Evolutionary conservation across 768 basidiomycete genomes (phyloP).

Genomic region (Nidularia pulvinata): DNA sequence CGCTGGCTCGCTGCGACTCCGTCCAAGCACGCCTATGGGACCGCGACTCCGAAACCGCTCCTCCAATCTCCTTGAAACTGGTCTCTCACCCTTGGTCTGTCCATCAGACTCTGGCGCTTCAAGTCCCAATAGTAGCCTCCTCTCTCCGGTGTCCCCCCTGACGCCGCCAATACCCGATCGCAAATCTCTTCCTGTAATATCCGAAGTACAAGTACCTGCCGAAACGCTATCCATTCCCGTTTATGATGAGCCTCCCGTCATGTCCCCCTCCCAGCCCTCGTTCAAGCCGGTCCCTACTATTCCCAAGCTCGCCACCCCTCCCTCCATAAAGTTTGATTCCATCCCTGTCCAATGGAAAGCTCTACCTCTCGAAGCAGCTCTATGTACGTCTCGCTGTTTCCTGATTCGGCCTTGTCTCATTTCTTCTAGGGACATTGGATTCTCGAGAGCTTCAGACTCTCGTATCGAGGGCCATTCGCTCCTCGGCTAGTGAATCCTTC

Average conservation of each 20-base stretch:
- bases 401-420: conserved; percentile 3
- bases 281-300: conserved; percentile 14
- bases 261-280: not conserved
- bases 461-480: conserved; percentile 70
- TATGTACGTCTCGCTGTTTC: conserved; percentile 33
- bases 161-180: conserved; percentile 8
- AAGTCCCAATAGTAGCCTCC: not conserved
- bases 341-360: conserved; percentile 64
- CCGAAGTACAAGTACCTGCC: conserved; percentile 9
- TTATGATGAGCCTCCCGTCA: conserved; percentile 6
- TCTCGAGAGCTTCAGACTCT: conserved; percentile 63
- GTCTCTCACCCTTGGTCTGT: conserved; percentile 8
- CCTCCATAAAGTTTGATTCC: conserved; percentile 55
- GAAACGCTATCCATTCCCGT: conserved; percentile 7
- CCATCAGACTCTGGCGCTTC: conserved; percentile 1
- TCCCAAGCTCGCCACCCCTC: conserved; percentile 43
- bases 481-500: conserved; percentile 67
- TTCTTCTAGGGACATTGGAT: conserved; percentile 53
- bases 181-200: conserved; percentile 10
- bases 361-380: conserved; percentile 67
- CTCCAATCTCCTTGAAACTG: conserved; percentile 13
- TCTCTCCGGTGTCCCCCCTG: not conserved
- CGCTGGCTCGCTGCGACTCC: conserved; percentile 19
- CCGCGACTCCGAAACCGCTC: conserved; percentile 19
- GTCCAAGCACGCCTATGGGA: conserved; percentile 21